These are phyloP conservation scores for Aspergillus eucalypticola DNA, from an alignment of 2,329 filamentous ascomycete genomes.

Conservation along the genomic window DNA sequence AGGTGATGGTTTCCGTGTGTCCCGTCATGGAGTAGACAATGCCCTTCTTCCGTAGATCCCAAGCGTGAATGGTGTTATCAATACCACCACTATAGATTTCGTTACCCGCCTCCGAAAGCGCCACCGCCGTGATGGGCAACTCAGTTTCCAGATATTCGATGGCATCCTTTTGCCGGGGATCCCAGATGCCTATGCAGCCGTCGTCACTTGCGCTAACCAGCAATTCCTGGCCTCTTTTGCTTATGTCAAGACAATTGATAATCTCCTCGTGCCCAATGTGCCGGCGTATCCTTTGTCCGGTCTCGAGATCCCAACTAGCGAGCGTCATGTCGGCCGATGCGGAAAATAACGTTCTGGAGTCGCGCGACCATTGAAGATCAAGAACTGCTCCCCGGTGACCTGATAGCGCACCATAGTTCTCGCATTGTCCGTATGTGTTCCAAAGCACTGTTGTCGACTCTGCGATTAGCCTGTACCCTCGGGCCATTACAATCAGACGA, in stretches of 20 bases:
- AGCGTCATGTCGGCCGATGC: constrained; percentile 92
- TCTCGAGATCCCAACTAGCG: constrained; percentile 92
- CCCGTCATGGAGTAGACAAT: constrained; percentile 85
- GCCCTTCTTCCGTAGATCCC: constrained; percentile 91
- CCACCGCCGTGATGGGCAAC: constrained; percentile 88
- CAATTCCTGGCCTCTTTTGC: constrained; percentile 84
- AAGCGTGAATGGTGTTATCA: constrained; percentile 95
- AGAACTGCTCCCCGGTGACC: constrained; percentile 90
- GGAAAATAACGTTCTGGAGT: constrained; percentile 86
- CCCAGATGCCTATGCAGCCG: constrained; percentile 92
- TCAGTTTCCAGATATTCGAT: constrained; percentile 86
- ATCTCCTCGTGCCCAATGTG: constrained; percentile 93
- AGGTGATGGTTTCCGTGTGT: constrained; percentile 89
- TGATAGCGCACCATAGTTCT: constrained; percentile 86
- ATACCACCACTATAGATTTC: constrained; percentile 94
- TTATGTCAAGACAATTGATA: constrained; percentile 89
- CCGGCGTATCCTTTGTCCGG: constrained; percentile 84
- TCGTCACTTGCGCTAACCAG: constrained; percentile 92
- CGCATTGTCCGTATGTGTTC: constrained; percentile 88
- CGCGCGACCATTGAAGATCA: constrained; percentile 94
- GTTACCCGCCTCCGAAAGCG: constrained; percentile 89
- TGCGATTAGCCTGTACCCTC: background rate
- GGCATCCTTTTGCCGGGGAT: constrained; percentile 85
- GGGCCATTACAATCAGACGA: background rate
- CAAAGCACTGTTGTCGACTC: constrained; percentile 70